Evolutionary conservation across 306 rosid genomes (phyloP).

Genomic region (Lathyrus tuberosus): DNA sequence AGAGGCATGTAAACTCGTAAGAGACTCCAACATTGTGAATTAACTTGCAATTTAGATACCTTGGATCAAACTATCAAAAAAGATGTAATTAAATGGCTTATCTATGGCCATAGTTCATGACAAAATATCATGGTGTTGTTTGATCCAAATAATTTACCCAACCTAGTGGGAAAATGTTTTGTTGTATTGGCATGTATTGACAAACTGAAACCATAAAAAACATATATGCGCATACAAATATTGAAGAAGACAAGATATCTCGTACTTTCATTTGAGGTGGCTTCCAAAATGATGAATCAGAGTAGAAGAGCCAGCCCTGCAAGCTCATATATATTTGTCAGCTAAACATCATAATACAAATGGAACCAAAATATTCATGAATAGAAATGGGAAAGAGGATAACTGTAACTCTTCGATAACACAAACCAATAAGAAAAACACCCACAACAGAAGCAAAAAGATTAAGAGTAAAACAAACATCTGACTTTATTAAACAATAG

Average conservation of each 20-base stretch:
- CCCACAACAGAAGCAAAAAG: constrained; percentile 18
- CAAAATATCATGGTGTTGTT: not conserved
- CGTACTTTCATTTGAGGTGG: constrained; percentile 93
- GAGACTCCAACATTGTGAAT: not conserved
- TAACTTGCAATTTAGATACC: not conserved
- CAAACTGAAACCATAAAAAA: not conserved
- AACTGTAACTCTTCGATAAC: constrained; percentile 18
- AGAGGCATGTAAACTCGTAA: not conserved
- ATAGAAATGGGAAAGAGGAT: constrained; percentile 2
- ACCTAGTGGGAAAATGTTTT: not conserved
- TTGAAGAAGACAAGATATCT: constrained; percentile 27
- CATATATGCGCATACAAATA: not conserved
- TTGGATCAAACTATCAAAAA: not conserved
- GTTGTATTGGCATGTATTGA: not conserved
- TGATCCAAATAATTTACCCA: not conserved
- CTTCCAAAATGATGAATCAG: constrained; percentile 87
- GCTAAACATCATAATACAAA: constrained; percentile 30
- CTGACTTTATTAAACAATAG: not conserved
- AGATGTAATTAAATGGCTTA: not conserved
- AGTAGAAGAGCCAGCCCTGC: constrained; percentile 98
- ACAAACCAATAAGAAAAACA: constrained; percentile 17
- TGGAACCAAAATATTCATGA: constrained; percentile 29
- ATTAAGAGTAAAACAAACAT: not conserved
- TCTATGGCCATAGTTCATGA: not conserved
- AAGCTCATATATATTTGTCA: constrained; percentile 38